phyloP scores from a whole-genome alignment of 192 early-diverging fungal species.

The Cetraspora pellucida region DNA sequence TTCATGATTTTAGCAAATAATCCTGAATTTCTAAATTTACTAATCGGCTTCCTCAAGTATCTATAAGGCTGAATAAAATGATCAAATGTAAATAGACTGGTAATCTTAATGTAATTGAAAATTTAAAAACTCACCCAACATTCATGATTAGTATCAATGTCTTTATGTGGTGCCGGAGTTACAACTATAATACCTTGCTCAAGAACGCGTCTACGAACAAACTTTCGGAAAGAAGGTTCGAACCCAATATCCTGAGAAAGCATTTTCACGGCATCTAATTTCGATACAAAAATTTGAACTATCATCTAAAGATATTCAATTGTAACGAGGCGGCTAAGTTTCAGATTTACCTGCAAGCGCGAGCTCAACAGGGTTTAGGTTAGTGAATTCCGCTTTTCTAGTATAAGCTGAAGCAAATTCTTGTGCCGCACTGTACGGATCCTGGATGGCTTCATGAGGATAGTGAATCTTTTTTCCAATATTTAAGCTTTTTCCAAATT shows the following conservation, averaged over 20 bases:
- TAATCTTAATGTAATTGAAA: not conserved
- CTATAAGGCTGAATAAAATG: constrained; percentile 69
- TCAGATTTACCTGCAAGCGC: not conserved
- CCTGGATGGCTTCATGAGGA: not conserved
- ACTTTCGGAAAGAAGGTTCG: constrained; percentile 79
- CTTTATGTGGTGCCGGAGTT: constrained; percentile 44
- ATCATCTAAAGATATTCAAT: not conserved
- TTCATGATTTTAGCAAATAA: constrained; percentile 78
- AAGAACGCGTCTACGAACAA: constrained; percentile 78
- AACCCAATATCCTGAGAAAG: constrained; percentile 75
- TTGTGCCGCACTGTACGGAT: too few relatives aligned
- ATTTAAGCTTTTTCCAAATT: not conserved
- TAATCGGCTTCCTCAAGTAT: constrained; percentile 77
- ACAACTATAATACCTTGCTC: constrained; percentile 70
- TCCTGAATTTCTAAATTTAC: constrained; percentile 67
- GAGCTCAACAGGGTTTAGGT: too few relatives aligned
- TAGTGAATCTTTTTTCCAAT: not conserved
- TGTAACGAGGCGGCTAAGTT: not conserved
- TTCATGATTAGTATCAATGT: constrained; percentile 73
- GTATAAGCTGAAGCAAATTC: not conserved
- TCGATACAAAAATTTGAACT: not conserved
- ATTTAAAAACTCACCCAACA: constrained; percentile 42
- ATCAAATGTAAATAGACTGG: not conserved
- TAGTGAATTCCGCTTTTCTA: too few relatives aligned
- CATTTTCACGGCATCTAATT: constrained; percentile 64